Evolutionary conservation across 2,329 filamentous ascomycete genomes (phyloP).

Genomic region (Intubia oerlemansii): DNA sequence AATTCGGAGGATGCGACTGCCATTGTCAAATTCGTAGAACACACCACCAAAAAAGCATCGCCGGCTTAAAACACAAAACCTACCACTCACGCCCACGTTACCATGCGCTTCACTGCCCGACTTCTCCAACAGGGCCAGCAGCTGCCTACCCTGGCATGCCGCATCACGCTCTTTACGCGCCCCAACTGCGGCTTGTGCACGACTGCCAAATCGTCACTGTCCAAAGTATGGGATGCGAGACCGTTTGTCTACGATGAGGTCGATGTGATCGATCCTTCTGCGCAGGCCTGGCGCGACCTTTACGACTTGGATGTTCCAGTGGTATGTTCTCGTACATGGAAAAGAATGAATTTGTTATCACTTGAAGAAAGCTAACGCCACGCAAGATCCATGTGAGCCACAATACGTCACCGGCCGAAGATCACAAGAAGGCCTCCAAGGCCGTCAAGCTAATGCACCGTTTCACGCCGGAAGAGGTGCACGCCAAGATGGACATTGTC

Average conservation of each 20-base stretch:
- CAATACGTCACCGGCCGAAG: conserved; percentile 29
- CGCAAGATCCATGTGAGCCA: conserved; percentile 46
- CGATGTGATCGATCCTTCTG: conserved; percentile 42
- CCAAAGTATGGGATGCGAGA: conserved; percentile 41
- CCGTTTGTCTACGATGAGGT: conserved; percentile 50
- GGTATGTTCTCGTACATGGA: conserved; percentile 21
- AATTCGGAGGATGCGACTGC: too few species aligned
- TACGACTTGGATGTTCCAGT: conserved; percentile 73
- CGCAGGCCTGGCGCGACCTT: conserved; percentile 44
- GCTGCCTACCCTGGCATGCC: conserved; percentile 17
- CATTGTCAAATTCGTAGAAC: too few species aligned
- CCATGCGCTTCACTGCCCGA: too few species aligned
- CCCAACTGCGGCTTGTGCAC: conserved; percentile 50
- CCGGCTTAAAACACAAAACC: too few species aligned
- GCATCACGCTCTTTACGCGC: conserved; percentile 58
- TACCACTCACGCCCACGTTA: too few species aligned
- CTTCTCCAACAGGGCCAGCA: too few species aligned
- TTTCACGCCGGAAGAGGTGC: conserved; percentile 45
- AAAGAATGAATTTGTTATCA: background rate
- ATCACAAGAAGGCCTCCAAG: conserved; percentile 30
- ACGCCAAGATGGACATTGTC: conserved; percentile 44
- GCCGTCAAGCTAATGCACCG: conserved; percentile 60
- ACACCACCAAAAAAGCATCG: too few species aligned
- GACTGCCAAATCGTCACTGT: conserved; percentile 45
- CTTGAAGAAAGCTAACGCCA: background rate